phyloP scores from a whole-genome alignment of 495 filamentous ascomycete genomes.

The Trichoderma orchidacearum region DNA sequence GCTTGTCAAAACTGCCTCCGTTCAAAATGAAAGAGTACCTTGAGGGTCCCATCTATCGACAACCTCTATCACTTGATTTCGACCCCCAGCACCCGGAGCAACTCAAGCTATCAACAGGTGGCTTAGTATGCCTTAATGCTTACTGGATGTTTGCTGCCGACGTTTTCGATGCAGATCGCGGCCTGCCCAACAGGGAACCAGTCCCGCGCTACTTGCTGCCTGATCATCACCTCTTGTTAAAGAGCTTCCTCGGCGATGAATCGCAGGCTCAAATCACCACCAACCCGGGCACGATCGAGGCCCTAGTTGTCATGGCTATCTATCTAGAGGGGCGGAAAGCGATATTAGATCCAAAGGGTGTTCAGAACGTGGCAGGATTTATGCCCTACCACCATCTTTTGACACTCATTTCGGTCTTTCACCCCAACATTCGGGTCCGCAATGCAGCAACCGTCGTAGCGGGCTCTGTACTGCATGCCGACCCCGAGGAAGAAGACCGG shows the following conservation, averaged over 20 bases:
- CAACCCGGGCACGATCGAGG: constrained; percentile 28
- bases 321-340: constrained; percentile 18
- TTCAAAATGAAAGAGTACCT: constrained; percentile 17
- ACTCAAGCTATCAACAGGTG: constrained; percentile 62
- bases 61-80: constrained; percentile 26
- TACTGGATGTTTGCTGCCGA: constrained; percentile 39
- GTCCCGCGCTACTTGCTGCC: constrained; percentile 10
- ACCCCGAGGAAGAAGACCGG: constrained; percentile 56
- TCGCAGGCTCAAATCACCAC: constrained; percentile 18
- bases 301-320: constrained; percentile 34
- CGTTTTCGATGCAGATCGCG: constrained; percentile 35
- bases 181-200: constrained; percentile 35
- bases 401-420: constrained; percentile 52
- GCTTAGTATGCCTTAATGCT: constrained; percentile 49
- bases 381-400: constrained; percentile 47
- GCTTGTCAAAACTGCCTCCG: constrained; percentile 20
- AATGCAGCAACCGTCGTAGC: constrained; percentile 66
- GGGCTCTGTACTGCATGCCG: constrained; percentile 54
- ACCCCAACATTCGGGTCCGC: constrained; percentile 49
- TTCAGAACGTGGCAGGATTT: constrained; percentile 20
- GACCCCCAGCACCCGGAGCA: constrained; percentile 34
- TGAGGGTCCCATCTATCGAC: constrained; percentile 14
- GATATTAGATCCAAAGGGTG: constrained; percentile 15
- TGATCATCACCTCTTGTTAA: constrained; percentile 43
- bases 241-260: constrained; percentile 42